phyloP scores from a whole-genome alignment of 2,329 filamentous ascomycete species.

The Epichloe coenophiala region DNA sequence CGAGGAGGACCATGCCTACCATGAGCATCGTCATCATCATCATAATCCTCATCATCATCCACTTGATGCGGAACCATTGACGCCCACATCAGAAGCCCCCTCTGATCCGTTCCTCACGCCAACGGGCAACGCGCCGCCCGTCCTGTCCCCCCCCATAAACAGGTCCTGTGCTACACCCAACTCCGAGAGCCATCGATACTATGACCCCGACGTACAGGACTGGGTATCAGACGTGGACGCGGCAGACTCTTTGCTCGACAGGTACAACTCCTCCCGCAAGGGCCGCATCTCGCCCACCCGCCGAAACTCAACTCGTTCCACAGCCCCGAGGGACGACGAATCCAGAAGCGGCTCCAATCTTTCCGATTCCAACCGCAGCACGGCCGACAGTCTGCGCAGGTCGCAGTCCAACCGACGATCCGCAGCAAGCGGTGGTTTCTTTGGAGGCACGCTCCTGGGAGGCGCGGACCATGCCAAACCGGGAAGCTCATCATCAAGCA shows the following conservation, averaged over 20 bases:
- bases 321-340: conserved; percentile 29
- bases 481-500: conserved; percentile 28
- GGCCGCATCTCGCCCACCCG: conserved; percentile 26
- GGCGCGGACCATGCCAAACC: conserved; percentile 19
- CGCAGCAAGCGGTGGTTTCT: conserved; percentile 15
- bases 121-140: conserved; percentile 10
- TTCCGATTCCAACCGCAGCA: conserved; percentile 38
- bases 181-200: conserved; percentile 22
- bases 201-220: conserved; percentile 41
- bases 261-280: conserved; percentile 22
- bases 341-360: conserved; percentile 42
- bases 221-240: conserved; percentile 45
- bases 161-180: conserved; percentile 25
- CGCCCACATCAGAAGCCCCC: conserved; percentile 22
- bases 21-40: not conserved
- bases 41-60: not conserved
- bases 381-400: conserved; percentile 26
- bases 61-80: conserved; percentile 8
- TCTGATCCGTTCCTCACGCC: conserved; percentile 41
- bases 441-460: conserved; percentile 14
- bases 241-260: conserved; percentile 36
- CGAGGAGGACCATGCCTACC: conserved; percentile 31
- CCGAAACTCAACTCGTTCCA: conserved; percentile 23
- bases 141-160: conserved; percentile 14
- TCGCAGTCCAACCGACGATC: conserved; percentile 21